Conservation (phyloP, 768 basidiomycete genomes). For the Amylocystis lapponica region DNA sequence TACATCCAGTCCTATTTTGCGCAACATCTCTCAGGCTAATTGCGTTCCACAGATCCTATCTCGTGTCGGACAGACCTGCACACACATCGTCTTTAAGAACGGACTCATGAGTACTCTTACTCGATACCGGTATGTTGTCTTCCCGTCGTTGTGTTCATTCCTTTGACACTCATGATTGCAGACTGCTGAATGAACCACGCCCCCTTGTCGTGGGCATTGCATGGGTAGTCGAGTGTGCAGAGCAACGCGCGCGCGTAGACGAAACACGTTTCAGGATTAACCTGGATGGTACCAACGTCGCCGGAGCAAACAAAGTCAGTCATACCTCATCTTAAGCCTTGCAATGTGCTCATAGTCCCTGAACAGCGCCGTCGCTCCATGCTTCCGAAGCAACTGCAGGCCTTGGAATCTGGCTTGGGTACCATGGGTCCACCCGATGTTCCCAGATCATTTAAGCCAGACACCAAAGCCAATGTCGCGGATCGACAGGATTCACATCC, state of each 20-base stretch:
- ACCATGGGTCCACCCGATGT: background rate
- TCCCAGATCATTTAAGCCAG: no score
- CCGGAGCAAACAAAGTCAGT: conserved; percentile 57
- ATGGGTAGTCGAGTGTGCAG: conserved; percentile 87
- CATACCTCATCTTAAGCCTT: background rate
- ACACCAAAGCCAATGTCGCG: background rate
- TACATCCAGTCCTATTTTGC: conserved; percentile 26
- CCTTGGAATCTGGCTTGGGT: conserved; percentile 8
- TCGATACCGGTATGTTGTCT: conserved; percentile 53
- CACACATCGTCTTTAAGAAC: conserved; percentile 84
- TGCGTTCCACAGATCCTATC: conserved; percentile 42
- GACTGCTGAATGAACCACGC: conserved; percentile 58
- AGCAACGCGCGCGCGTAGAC: conserved; percentile 56
- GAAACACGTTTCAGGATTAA: conserved; percentile 64
- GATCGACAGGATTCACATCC: background rate
- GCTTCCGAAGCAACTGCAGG: conserved; percentile 51
- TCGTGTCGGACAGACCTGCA: conserved; percentile 67
- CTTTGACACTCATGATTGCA: conserved; percentile 18
- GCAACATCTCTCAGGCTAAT: background rate
- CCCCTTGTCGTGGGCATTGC: conserved; percentile 78
- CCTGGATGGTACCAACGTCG: conserved; percentile 49
- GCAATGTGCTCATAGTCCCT: conserved; percentile 24
- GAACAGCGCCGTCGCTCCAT: conserved; percentile 75
- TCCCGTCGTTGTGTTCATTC: background rate
- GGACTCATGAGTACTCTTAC: conserved; percentile 69